Percentiles rank a stretch among this genome's conserved stretches.
Evolutionary conservation across 768 basidiomycete genomes (phyloP).

Genomic region (Asterophora parasitica): DNA sequence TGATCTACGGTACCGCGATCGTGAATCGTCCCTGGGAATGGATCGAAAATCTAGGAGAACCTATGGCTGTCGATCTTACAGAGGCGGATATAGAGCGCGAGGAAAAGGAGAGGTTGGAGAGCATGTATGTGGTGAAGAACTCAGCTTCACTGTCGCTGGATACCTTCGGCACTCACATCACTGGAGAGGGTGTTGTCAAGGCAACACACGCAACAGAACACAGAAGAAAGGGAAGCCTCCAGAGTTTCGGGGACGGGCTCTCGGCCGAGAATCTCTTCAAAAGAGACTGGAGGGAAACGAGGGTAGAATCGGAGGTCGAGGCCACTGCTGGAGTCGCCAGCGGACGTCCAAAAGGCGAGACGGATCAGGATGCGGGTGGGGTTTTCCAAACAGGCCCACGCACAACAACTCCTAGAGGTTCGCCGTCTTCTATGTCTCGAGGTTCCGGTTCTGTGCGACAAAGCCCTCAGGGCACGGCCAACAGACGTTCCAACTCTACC

Average conservation of each 20-base stretch:
- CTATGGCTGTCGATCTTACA: conserved; percentile 36
- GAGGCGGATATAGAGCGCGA: conserved; percentile 38
- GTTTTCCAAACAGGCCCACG: conserved; percentile 12
- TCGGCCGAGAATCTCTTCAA: conserved; percentile 60
- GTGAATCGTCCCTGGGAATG: conserved; percentile 84
- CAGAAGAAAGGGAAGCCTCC: conserved; percentile 38
- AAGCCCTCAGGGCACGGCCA: conserved; percentile 43
- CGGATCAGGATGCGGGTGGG: conserved; percentile 19
- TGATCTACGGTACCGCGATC: conserved; percentile 48
- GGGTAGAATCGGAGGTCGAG: conserved; percentile 39
- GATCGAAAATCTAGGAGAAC: conserved; percentile 73
- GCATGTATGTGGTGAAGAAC: conserved; percentile 49
- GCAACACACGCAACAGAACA: conserved; percentile 26
- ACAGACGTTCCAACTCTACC: conserved; percentile 40
- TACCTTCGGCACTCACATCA: conserved; percentile 58
- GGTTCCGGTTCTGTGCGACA: conserved; percentile 50
- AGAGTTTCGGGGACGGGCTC: conserved; percentile 64
- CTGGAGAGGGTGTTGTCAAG: conserved; percentile 50
- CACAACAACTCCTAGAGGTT: conserved; percentile 27
- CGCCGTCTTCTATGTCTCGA: conserved; percentile 39
- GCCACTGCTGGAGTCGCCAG: conserved; percentile 15
- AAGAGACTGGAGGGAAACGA: conserved; percentile 75
- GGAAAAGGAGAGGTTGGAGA: conserved; percentile 32
- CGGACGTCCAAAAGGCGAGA: conserved; percentile 18
- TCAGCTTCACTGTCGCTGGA: conserved; percentile 69